Base-by-base conservation (phyloP, 2,329 filamentous ascomycete species). In the Sarocladium kiliense region DNA sequence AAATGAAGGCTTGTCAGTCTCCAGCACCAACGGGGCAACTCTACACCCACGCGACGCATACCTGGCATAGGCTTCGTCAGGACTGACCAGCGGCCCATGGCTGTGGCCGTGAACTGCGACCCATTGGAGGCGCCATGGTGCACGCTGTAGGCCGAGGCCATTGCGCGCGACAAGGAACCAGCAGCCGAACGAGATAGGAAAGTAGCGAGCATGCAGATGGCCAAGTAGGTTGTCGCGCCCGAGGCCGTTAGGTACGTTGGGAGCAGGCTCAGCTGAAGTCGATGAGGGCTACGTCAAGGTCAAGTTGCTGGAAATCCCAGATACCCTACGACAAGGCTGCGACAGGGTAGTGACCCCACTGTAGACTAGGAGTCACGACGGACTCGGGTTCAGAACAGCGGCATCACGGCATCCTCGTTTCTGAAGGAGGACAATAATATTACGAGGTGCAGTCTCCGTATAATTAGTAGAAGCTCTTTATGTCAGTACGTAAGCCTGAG, bases 1-100 rank as follows among this genome's bases (percentile, higher is more conserved):
- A 14, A 51, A 9, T n/a, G 23, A 2, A 4, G n/a, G 10, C 5
- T 21, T 18, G 32, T 53, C 49, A 53, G 49, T 18, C 36, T 10
- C 32, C n/a, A 14, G 18, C 7, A 9, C 27, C n/a, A n/a, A 23
- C 12, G 14, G 12, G n/a, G 18, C 21, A 25, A 3, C 18, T 23
- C 18, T 47, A 11, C 23, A 30, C 7, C 9, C 9, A 27, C 21
- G 25, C 7, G 7, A 64, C 16, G 27, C 75, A 58, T 69, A 88
- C 84, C 72, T 63, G 91, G 89, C 32, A 94, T 77, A 58, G 86
- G 80, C 66, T 84, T 87, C 65, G 85, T 84, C 58, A 86, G 75
- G 62, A 91, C 84, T 39, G 90, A 96, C 92, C 92, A 97, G 62
- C 92, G 79, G 70, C 86, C 87, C 59, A 96, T 74, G 41, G 87